phyloP scores from a whole-genome alignment of 805 yeast genomes.

The Lachancea lanzarotensis region DNA sequence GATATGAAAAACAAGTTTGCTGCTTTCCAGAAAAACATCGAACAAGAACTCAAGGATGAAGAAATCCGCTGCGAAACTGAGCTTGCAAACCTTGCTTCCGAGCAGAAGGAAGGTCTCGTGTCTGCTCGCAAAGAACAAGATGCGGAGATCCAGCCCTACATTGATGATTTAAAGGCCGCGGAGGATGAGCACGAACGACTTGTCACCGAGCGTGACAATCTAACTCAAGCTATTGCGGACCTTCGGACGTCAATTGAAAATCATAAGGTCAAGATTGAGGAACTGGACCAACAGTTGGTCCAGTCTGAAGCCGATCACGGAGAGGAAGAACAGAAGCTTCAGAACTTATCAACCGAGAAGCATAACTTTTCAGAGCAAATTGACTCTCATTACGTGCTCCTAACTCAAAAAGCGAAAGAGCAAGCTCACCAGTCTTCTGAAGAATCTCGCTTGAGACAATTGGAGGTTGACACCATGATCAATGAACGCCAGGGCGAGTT shows the following conservation, averaged over 20 bases:
- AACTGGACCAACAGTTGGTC: slow-evolving; percentile 30
- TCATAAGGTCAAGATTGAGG: slow-evolving; percentile 33
- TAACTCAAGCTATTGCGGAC: slow-evolving; percentile 39
- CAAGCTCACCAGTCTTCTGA: slow-evolving; percentile 30
- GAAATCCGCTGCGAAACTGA: slow-evolving; percentile 19
- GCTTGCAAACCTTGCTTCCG: slow-evolving; percentile 25
- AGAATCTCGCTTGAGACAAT: slow-evolving; percentile 34
- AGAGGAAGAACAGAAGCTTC: slow-evolving; percentile 29
- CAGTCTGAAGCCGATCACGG: slow-evolving; percentile 25
- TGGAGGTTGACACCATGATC: slow-evolving; percentile 34
- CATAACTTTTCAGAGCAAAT: slow-evolving; percentile 22
- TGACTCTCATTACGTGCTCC: slow-evolving; percentile 19
- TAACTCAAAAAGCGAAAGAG: slow-evolving; percentile 33
- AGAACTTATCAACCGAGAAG: slow-evolving; percentile 30
- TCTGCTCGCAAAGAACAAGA: slow-evolving; percentile 30
- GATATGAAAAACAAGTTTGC: slow-evolving; percentile 29
- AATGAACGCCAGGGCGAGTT: slow-evolving; percentile 34
- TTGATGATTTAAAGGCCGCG: slow-evolving; percentile 37
- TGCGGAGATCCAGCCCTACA: slow-evolving; percentile 37
- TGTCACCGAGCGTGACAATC: slow-evolving; percentile 32
- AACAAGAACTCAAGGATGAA: slow-evolving; percentile 33
- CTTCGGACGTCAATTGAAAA: slow-evolving; percentile 32
- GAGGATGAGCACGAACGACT: slow-evolving; percentile 32
- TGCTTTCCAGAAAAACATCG: slow-evolving; percentile 37
- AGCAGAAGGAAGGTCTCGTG: slow-evolving; percentile 25